Percentiles rank a stretch among this genome's conserved stretches.
Evolutionary conservation across 257 asterid species (phyloP).

Genomic region (Scutellaria galericulata): DNA sequence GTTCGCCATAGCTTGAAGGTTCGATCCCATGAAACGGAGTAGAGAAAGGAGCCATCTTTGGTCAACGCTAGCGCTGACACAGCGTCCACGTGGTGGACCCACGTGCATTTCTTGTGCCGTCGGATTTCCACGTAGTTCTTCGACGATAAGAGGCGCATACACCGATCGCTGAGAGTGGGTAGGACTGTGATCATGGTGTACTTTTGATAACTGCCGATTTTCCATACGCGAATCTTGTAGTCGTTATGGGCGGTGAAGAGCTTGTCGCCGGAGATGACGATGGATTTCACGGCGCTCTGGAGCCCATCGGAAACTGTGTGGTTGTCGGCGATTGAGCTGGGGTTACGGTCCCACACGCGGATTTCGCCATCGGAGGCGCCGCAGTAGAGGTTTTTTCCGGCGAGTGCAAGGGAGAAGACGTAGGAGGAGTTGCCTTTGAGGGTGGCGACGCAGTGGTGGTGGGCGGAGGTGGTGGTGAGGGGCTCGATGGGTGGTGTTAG

Average conservation of each 20-base stretch:
- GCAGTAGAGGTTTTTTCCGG: conserved; percentile 63
- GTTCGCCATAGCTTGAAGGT: conserved; percentile 70
- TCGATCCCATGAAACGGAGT: conserved; percentile 81
- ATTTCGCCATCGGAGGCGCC: conserved; percentile 67
- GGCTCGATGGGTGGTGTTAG: conserved; percentile 49
- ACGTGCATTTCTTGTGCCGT: conserved; percentile 61
- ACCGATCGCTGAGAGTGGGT: conserved; percentile 65
- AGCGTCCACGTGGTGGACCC: conserved; percentile 76
- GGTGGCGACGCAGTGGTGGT: conserved; percentile 51
- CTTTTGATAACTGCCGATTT: conserved; percentile 38
- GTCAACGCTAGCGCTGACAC: conserved; percentile 66
- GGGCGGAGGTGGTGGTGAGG: conserved; percentile 24
- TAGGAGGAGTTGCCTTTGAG: conserved; percentile 56
- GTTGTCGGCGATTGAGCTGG: neutral
- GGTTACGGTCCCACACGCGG: conserved; percentile 49
- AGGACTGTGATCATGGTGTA: conserved; percentile 50
- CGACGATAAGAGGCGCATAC: conserved; percentile 47
- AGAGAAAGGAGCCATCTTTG: conserved; percentile 45
- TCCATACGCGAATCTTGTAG: conserved; percentile 78
- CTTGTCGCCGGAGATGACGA: conserved; percentile 46
- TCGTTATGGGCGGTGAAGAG: conserved; percentile 76
- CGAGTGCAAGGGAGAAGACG: conserved; percentile 55
- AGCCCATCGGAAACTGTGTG: conserved; percentile 36
- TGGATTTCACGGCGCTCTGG: conserved; percentile 54
- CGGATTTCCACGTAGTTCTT: conserved; percentile 61